Percentiles rank a stretch among this genome's conserved stretches.
phyloP scores from a whole-genome alignment of 192 early-diverging fungal genomes.

The Umbelopsis isabellina region DNA sequence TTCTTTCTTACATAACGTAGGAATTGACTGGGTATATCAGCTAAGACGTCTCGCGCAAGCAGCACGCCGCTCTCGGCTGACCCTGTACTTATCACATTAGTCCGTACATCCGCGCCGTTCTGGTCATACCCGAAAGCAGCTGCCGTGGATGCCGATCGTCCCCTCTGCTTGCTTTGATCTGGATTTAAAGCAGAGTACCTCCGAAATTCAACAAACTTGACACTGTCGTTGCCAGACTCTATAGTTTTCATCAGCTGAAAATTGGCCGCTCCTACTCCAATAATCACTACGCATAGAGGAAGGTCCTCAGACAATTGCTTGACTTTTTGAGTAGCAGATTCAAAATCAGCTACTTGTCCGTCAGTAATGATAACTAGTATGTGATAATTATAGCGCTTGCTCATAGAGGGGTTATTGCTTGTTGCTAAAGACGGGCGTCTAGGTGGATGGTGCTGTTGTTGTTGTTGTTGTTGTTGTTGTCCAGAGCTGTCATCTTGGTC shows the following conservation, averaged over 20 bases:
- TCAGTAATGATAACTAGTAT: slow-evolving; percentile 23
- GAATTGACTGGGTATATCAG: slow-evolving; percentile 20
- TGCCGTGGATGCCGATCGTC: slow-evolving; percentile 11
- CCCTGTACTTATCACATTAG: slow-evolving; percentile 15
- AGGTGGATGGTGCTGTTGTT: not conserved
- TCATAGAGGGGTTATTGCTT: not conserved
- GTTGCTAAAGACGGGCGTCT: slow-evolving; percentile 4
- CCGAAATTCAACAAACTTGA: slow-evolving; percentile 24
- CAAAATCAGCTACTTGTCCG: slow-evolving; percentile 17
- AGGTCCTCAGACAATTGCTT: slow-evolving; percentile 15
- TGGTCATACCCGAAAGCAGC: slow-evolving; percentile 9
- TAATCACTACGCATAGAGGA: slow-evolving; percentile 18
- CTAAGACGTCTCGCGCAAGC: slow-evolving; percentile 20
- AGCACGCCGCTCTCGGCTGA: slow-evolving; percentile 12
- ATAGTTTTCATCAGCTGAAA: slow-evolving; percentile 12
- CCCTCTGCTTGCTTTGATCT: not conserved
- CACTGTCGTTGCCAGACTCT: slow-evolving; percentile 7
- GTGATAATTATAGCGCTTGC: slow-evolving; percentile 11
- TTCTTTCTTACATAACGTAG: slow-evolving; percentile 10
- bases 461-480: not conserved
- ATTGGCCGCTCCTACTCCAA: slow-evolving; percentile 15
- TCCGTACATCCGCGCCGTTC: not conserved
- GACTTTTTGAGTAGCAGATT: slow-evolving; percentile 6
- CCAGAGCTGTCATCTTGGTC: not conserved
- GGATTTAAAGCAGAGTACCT: slow-evolving; percentile 2